These are phyloP conservation scores for Evernia prunastri DNA, from an alignment of 495 filamentous ascomycete genomes.

Conservation along the genomic window DNA sequence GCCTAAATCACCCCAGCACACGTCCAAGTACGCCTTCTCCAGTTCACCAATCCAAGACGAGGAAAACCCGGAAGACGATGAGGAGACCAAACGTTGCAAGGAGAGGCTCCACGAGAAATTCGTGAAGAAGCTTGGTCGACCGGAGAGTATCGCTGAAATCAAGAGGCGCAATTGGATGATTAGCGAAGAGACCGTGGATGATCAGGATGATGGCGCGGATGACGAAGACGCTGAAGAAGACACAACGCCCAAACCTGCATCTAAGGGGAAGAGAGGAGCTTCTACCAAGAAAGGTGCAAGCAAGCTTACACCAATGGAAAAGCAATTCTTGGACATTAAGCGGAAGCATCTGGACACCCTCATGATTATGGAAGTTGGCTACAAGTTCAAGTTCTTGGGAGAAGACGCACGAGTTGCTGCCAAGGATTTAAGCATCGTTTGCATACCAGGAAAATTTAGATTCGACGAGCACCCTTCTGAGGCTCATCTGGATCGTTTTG, in stretches of 20 bases:
- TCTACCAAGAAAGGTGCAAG: slow-evolving; percentile 50
- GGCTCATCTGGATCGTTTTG: slow-evolving; percentile 86
- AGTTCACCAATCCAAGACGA: slow-evolving; percentile 33
- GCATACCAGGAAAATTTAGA: slow-evolving; percentile 89
- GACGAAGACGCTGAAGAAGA: slow-evolving; percentile 55
- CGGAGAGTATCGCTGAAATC: slow-evolving; percentile 70
- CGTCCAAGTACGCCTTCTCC: slow-evolving; percentile 46
- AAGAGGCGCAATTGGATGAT: slow-evolving; percentile 49
- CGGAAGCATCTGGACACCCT: slow-evolving; percentile 82
- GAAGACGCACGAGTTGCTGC: slow-evolving; percentile 88
- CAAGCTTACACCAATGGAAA: slow-evolving; percentile 93
- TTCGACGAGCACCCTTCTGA: slow-evolving; percentile 94
- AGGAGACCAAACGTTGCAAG: slow-evolving; percentile 40
- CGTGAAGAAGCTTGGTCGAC: slow-evolving; percentile 77
- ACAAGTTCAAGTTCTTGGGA: slow-evolving; percentile 98
- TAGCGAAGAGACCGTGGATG: slow-evolving; percentile 47
- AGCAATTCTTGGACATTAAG: slow-evolving; percentile 91
- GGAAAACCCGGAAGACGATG: slow-evolving; percentile 38
- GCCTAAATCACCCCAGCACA: slow-evolving; percentile 31
- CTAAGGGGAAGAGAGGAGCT: slow-evolving; percentile 55
- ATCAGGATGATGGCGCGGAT: slow-evolving; percentile 45
- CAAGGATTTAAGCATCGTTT: slow-evolving; percentile 90
- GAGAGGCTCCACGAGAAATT: slow-evolving; percentile 76
- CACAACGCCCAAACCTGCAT: slow-evolving; percentile 35
- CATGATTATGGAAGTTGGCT: slow-evolving; percentile 88